Conservation (phyloP, 257 asterid genomes). For the Gardenia jasminoides region DNA sequence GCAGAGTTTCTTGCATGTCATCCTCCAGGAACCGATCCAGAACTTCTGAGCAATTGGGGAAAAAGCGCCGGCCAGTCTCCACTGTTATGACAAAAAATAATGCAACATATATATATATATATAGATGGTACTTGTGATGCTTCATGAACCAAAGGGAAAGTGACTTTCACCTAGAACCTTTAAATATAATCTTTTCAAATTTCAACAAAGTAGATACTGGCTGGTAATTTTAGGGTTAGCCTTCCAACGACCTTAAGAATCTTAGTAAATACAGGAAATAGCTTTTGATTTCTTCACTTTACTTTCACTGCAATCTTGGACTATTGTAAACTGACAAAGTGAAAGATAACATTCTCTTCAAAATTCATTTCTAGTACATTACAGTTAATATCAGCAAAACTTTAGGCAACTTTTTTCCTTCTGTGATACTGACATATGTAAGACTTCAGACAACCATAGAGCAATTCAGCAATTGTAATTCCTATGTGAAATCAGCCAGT, state of each 20-base stretch:
- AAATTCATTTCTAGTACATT: background rate
- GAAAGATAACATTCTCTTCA: background rate
- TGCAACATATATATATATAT: background rate
- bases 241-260: background rate
- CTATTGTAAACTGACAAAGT: background rate
- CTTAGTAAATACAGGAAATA: background rate
- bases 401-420: background rate
- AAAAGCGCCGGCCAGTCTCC: slow-evolving; percentile 65
- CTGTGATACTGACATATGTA: background rate
- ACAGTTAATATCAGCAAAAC: background rate
- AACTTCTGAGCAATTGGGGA: slow-evolving; percentile 82
- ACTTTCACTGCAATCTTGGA: background rate
- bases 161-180: background rate
- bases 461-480: background rate
- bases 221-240: background rate
- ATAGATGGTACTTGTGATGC: background rate
- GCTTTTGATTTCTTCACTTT: background rate
- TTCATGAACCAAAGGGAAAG: background rate
- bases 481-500: background rate
- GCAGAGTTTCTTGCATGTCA: slow-evolving; percentile 51
- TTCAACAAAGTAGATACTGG: background rate
- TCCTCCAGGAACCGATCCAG: slow-evolving; percentile 73
- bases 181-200: background rate
- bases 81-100: slow-evolving; percentile 33
- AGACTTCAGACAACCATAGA: background rate